Base-by-base conservation (phyloP, 2,329 filamentous ascomycete genomes). In the Pleomassaria siparia region DNA sequence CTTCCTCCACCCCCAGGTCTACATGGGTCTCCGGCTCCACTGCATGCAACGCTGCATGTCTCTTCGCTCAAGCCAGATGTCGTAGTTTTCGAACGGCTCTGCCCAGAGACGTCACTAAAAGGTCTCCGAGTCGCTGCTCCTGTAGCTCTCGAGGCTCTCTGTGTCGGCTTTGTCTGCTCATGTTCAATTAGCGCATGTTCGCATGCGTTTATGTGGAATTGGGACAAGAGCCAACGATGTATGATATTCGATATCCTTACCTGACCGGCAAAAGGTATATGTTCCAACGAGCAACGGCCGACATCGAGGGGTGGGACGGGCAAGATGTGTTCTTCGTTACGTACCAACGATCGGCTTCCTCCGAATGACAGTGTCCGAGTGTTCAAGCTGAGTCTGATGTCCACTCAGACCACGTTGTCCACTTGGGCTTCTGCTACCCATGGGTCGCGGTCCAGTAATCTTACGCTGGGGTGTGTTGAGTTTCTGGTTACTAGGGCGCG, bases 341-440 rank as follows among this genome's bases (percentile, higher is more conserved):
- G 22, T 64, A 70, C 66, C 60, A 47, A 44, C 55, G 45, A 71
- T 53, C 18, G 69, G 69, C 54, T 69, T 70, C 50, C 69, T 67
- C 41, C 67, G 53, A 22, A 71, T 55, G 5, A 70, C 68, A 2
- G 67, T 70, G 40, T 66, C 63, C 7, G 57, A 59, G 24, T 69
- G 64, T 13, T 66, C 54, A 32, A 70, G 53, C 22, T 55, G 54
- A 10, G 33, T 35, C 29, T 56, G 48, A 9, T 35, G 32, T 13
- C 35, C 44, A 16, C 49, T 55, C 43, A 55, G 37, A 11, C 55
- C 58, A 2, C 51, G 51, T 29, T 63, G 63, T 10, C 54, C 58
- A 26, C 67, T 89, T 81, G 11, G 79, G 41, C 67, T 71, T 41
- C 68, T 65, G 43, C 66, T 67, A 8, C 72, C 72, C 75, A 78